These are phyloP conservation scores for Solanum habrochaites DNA, from an alignment of 257 asterid species.

Conservation along the genomic window DNA sequence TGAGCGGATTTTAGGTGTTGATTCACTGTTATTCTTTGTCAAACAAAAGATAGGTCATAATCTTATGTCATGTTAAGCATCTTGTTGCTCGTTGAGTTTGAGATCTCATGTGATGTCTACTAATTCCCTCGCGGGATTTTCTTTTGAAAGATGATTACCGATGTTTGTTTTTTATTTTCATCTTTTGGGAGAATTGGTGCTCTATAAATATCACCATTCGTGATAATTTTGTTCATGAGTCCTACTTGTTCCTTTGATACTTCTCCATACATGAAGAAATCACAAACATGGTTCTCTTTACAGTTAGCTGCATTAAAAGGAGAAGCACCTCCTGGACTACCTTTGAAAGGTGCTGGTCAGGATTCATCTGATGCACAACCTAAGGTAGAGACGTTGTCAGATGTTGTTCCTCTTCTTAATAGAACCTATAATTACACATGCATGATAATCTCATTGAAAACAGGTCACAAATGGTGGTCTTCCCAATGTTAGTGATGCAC, in stretches of 20 bases:
- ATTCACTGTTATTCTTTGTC: background rate
- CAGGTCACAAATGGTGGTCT: conserved; percentile 74
- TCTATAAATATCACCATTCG: background rate
- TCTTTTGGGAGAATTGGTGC: background rate
- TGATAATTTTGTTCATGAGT: background rate
- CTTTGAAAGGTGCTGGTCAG: conserved; percentile 99
- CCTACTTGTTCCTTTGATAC: background rate
- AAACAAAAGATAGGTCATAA: background rate
- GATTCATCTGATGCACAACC: conserved; percentile 88
- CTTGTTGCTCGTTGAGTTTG: background rate
- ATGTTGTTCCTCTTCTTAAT: background rate
- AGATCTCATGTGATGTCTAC: background rate
- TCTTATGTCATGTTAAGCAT: background rate
- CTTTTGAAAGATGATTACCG: background rate
- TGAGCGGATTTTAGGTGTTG: background rate
- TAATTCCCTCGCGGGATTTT: background rate
- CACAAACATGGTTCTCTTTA: background rate
- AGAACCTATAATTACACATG: conserved; percentile 8
- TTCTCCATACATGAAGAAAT: background rate
- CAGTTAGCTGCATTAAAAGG: conserved; percentile 99
- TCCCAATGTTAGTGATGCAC: conserved; percentile 79
- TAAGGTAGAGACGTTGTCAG: conserved; percentile 34
- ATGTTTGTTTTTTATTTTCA: background rate
- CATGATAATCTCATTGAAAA: conserved; percentile 6
- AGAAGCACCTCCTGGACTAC: conserved; percentile 99